phyloP scores from a whole-genome alignment of 208 protist species.

The Trypanosomatidae sp. region DNA sequence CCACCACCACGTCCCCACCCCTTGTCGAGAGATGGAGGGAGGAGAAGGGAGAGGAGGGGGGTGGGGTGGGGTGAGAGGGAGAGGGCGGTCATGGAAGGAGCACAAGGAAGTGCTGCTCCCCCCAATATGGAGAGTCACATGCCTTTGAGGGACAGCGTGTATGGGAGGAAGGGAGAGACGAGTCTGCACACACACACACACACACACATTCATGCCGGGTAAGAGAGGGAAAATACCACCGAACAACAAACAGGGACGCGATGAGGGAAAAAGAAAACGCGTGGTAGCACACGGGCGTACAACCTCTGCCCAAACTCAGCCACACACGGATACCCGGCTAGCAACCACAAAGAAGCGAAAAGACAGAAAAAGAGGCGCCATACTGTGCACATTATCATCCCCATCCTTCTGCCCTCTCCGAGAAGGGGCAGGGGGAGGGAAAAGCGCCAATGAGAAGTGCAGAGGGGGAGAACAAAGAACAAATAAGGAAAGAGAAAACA shows the following conservation, averaged over 20 bases:
- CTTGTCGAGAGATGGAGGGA: not conserved
- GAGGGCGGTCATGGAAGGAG: not conserved
- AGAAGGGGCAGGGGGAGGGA: not conserved
- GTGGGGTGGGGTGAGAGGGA: not conserved
- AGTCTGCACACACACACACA: not conserved
- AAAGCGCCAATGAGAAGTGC: not conserved
- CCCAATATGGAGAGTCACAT: not conserved
- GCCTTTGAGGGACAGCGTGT: not conserved
- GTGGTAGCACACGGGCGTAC: not conserved
- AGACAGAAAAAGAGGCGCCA: not conserved
- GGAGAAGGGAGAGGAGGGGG: not conserved
- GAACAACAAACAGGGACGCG: not conserved
- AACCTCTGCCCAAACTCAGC: not conserved
- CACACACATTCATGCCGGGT: no score
- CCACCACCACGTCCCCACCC: not conserved
- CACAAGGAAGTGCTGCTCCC: not conserved
- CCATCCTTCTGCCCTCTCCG: not conserved
- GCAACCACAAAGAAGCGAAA: not conserved
- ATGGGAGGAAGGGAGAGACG: not conserved
- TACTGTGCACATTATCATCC: not conserved
- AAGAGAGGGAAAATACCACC: not conserved
- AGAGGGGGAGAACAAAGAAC: constrained; percentile 1
- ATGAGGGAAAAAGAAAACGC: not conserved
- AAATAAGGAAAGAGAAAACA: not conserved
- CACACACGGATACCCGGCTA: not conserved